A percentile compares a stretch with the other conserved stretches of the same genome.
These are phyloP conservation scores for Starmera dryadoides DNA, from an alignment of 805 yeast species.

Conservation along the genomic window DNA sequence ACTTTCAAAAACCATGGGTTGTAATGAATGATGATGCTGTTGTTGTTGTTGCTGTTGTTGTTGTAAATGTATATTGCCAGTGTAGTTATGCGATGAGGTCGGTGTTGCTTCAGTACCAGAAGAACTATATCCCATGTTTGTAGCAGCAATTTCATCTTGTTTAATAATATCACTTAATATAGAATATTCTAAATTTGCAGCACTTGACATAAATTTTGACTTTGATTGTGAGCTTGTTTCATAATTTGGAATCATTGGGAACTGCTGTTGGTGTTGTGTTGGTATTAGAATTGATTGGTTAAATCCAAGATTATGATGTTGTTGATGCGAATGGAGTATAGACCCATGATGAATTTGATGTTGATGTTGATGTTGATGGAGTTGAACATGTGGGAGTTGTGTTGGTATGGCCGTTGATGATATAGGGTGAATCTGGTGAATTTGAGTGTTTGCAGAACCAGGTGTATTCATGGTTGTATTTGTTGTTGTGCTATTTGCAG, in stretches of 20 bases:
- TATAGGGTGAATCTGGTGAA: background rate
- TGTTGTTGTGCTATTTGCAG: too few species aligned
- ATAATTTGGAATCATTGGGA: constrained; percentile 3
- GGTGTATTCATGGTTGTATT: too few species aligned
- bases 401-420: background rate
- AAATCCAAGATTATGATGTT: constrained; percentile 1
- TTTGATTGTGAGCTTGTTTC: constrained; percentile 17
- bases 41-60: constrained; percentile 6
- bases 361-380: background rate
- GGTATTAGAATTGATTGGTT: too few species aligned
- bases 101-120: constrained; percentile 4
- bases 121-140: constrained; percentile 3
- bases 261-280: constrained; percentile 1
- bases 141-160: constrained; percentile 17
- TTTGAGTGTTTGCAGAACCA: background rate
- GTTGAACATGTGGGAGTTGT: background rate
- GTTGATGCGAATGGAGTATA: constrained; percentile 9
- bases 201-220: constrained; percentile 53
- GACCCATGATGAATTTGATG: too few species aligned
- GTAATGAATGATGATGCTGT: background rate
- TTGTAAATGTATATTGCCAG: background rate
- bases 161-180: constrained; percentile 59
- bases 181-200: constrained; percentile 69
- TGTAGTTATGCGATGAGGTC: background rate
- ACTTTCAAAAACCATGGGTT: background rate